Evolutionary conservation across 225 moss, liverwort and hornwort genomes (phyloP), one percentile per base, ranked within the genome.

Genomic region (Pleurozium schreberi): DNA sequence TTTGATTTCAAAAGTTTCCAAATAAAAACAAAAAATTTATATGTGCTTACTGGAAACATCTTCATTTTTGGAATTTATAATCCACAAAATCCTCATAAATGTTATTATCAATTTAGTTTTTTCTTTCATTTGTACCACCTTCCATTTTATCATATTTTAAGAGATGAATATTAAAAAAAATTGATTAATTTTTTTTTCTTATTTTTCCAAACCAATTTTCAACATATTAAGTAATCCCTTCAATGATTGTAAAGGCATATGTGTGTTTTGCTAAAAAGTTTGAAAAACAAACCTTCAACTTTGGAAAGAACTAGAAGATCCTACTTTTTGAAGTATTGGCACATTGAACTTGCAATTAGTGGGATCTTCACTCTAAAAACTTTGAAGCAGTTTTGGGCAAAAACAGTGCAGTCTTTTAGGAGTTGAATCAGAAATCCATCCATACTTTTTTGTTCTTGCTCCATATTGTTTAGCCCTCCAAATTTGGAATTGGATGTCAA

Each of bases 401-500:
- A 74, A 47, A 30, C 11, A 74, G 1, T 2, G 0, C 0, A 47
- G 2, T 11, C 3, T 0, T 47, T 47, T 31, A 74, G 6, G 7
- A 18, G 2, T 31, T 74, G 7, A 31, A 74, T 74, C 4, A 4
- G 49, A 74, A 47, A 7, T 11, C 4, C 31, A 74, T 74, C 31
- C 4, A 74, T 19, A 74, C 11, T 74, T 19, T 1, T 74, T 74
- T 74, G 12, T 7, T 19, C 47, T 31, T 74, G 4, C 4, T 18
- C 0, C 0, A 0, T 19, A 31, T 10, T 6, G 18, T 18, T 18
- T 74, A 4, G 47, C 0, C 0, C 18, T 30, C 31, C 0, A 47
- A 31, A 31, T 74, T 4, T 1, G 19, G 1, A 12, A 19, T 47
- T 47, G 17, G 3, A 47, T 74, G 11, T 47, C 31, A 18, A 11